phyloP scores from a whole-genome alignment of 1,139 yeast genomes.

The Kurtzmaniella quercitrusa region DNA sequence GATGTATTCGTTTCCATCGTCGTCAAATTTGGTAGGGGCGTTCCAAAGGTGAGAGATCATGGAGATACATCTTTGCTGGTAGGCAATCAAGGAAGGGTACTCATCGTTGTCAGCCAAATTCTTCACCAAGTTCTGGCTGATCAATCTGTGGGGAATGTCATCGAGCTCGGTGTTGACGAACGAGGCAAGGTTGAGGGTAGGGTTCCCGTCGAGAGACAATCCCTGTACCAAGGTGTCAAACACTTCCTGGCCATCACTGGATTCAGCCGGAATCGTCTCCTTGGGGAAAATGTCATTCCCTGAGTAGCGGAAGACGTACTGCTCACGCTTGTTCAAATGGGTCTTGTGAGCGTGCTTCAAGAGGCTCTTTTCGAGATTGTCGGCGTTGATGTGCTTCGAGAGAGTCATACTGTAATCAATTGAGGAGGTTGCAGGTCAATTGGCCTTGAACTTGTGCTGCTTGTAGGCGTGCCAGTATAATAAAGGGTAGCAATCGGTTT shows the following conservation, averaged over 20 bases:
- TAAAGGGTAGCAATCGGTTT: neutral
- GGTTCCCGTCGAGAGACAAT: conserved; percentile 77
- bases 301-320: conserved; percentile 31
- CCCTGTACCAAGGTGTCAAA: conserved; percentile 68
- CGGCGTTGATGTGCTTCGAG: conserved; percentile 36
- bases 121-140: conserved; percentile 70
- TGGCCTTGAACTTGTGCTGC: neutral
- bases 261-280: conserved; percentile 53
- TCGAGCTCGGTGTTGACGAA: conserved; percentile 77
- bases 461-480: too few species aligned
- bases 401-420: conserved; percentile 29
- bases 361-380: conserved; percentile 26
- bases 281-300: conserved; percentile 38
- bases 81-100: conserved; percentile 78
- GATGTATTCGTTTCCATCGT: conserved; percentile 23
- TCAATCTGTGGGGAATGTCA: conserved; percentile 41
- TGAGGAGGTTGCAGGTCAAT: neutral
- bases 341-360: conserved; percentile 23
- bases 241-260: conserved; percentile 50
- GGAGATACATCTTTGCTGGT: conserved; percentile 78
- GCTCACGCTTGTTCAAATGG: conserved; percentile 22
- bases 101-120: conserved; percentile 92
- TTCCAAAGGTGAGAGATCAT: conserved; percentile 81
- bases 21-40: conserved; percentile 45
- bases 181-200: conserved; percentile 80